Evolutionary conservation across 345 rosid species (phyloP), one percentile per base, ranked within the genome.

Genomic region (Hibiscus syriacus): DNA sequence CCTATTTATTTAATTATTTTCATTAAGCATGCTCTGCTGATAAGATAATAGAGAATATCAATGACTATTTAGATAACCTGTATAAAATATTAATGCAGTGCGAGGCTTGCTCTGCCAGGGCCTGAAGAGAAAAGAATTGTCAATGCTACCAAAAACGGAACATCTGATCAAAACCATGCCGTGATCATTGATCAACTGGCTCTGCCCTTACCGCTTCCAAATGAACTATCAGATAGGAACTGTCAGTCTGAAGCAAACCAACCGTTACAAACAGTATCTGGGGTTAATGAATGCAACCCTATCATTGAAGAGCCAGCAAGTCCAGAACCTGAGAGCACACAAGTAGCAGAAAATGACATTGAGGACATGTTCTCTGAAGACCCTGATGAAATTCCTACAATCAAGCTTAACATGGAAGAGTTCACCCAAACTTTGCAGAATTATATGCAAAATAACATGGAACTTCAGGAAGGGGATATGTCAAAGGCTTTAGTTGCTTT

Each of bases 291-390:
- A 45, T 87, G 84, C 72, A 79, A 81, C 36, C 99, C 99, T 20
- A 91, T 89, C 14, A 79, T 94, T 45, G 98, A 94, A 80, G 98
- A 83, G 72, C 99, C 99, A 70, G 80, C 89, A 64, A 79, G 92
- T 48, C 96, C 99, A 25, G 95, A 87, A 66, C 87, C 84, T 54
- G 82, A 81, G 64, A 63, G 72, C 70, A 61, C 64, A 16, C 82
- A 74, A 73, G 78, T 55, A 25, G 72, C 76, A 41, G 84, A 81
- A 70, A 75, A 52, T 66, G 98, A 91, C 55, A 90, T 86, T 10
- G 97, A 93, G 73, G 98, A 91, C 26, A 64, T 80, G 22, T 77
- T 82, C 68, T 64, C 29, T 17, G 90, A 86, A 49, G 89, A 89
- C 77, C 83, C 89, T 39, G 87, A 88, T 72, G 95, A 87, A 76